These are phyloP conservation scores for Phoenix dactylifera DNA, from an alignment of 176 grass and related monocot species.

Conservation along the genomic window DNA sequence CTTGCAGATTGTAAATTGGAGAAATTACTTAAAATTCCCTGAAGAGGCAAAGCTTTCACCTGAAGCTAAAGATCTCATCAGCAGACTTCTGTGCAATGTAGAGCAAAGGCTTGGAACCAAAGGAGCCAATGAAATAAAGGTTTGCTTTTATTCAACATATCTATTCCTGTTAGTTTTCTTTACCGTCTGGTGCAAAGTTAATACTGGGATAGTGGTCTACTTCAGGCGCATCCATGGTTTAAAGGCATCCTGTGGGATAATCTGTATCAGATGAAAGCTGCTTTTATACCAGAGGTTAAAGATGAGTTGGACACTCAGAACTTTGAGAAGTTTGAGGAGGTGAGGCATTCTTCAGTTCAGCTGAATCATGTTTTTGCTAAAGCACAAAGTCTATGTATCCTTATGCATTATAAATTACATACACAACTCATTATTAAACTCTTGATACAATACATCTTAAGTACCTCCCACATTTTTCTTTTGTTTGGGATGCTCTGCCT, in stretches of 20 bases:
- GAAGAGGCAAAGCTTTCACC: conserved; percentile 17
- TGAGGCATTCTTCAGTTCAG: not conserved
- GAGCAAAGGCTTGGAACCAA: conserved; percentile 18
- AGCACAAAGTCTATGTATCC: no score
- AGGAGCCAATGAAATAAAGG: conserved; percentile 22
- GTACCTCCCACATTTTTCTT: no score
- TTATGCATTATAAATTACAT: no score
- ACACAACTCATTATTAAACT: no score
- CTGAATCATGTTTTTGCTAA: not conserved
- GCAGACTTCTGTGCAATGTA: conserved; percentile 17
- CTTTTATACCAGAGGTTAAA: conserved; percentile 24
- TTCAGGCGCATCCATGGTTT: conserved; percentile 19
- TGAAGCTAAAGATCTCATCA: conserved; percentile 22
- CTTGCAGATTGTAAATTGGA: conserved; percentile 21
- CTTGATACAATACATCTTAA: no score
- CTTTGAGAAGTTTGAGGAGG: conserved; percentile 28
- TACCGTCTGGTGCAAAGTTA: not conserved
- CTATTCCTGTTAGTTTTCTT: not conserved
- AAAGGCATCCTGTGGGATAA: conserved; percentile 18
- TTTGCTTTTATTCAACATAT: not conserved
- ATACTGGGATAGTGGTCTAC: not conserved
- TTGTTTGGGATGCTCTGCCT: no score
- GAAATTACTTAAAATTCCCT: conserved; percentile 19
- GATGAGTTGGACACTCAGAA: conserved; percentile 26
- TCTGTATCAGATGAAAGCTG: conserved; percentile 23